phyloP scores from a whole-genome alignment of 2,329 filamentous ascomycete genomes.

The Huntiella decipiens region DNA sequence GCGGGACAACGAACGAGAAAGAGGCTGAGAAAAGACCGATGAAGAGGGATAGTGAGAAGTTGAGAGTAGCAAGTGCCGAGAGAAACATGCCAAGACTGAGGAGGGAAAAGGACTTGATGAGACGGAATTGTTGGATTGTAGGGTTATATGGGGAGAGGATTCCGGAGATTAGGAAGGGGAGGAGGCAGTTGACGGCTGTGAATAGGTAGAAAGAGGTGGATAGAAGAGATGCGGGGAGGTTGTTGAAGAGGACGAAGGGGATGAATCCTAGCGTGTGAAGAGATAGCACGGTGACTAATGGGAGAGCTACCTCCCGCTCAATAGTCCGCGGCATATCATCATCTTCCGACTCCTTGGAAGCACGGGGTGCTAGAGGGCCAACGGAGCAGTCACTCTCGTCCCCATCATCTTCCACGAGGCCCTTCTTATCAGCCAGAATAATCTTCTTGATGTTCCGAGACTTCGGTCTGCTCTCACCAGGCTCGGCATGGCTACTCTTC shows the following conservation, averaged over 20 bases:
- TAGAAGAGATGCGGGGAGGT: slow-evolving; percentile 45
- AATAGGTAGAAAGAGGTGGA: slow-evolving; percentile 40
- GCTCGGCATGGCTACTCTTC: slow-evolving; percentile 45
- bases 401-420: slow-evolving; percentile 13
- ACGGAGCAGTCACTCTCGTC: slow-evolving; percentile 1
- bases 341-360: not conserved
- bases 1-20: slow-evolving; percentile 51
- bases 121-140: slow-evolving; percentile 49
- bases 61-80: slow-evolving; percentile 80
- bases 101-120: slow-evolving; percentile 83
- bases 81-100: slow-evolving; percentile 81
- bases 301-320: slow-evolving; percentile 51
- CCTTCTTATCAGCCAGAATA: slow-evolving; percentile 2
- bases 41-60: slow-evolving; percentile 79
- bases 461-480: not conserved
- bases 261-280: slow-evolving; percentile 61
- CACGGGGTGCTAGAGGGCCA: not conserved
- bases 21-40: slow-evolving; percentile 64
- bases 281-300: slow-evolving; percentile 51
- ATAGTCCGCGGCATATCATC: slow-evolving; percentile 15
- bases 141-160: slow-evolving; percentile 33
- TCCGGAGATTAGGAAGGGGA: slow-evolving; percentile 38
- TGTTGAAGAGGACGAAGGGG: slow-evolving; percentile 76
- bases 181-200: slow-evolving; percentile 29
- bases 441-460: not conserved